Base-by-base conservation (phyloP, 2,329 filamentous ascomycete genomes). In the Diaporthe longicolla region DNA sequence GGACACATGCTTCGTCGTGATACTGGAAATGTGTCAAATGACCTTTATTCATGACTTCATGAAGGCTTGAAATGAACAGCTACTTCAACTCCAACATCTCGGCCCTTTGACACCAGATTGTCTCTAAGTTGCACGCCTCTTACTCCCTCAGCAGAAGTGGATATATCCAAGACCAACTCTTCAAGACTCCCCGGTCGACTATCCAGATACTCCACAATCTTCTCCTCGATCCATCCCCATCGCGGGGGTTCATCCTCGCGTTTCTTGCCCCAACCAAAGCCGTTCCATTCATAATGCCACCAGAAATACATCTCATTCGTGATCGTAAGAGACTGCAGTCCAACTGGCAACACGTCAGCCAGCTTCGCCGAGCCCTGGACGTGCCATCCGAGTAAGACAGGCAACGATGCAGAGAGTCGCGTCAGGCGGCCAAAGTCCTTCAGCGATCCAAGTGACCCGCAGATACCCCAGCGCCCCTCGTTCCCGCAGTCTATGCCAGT, bases 241-340 rank as follows among this genome's bases (percentile, higher is more conserved):
- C 61, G 61, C 19, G 61, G 61, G 9, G n/a, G 17, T 13, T 15
- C 19, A 7, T 48, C 4, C 4, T 29, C 45, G 8, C 43, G 21
- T 7, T n/a, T 17, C 5, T 24, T 50, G 2, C 24, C 43, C 61
- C 61, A 65, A 24, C 48, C 26, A 24, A 50, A 45, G 15, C 43
- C 43, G 26, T 65, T 15, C 61, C 61, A 65, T 8, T 65, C 43
- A 13, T 65, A 65, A 21, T 24, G 61, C 61, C 61, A 65, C 61
- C 61, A 65, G 21, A 50, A 65, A 29, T 10, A 65, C 61, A 65
- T 65, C 17, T 65, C 61, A 35, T 65, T 65, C 21, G 61, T 65
- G 61, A 65, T 65, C 13, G 26, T 65, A 19, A 65, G 35, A 17
- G 29, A 65, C 43, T 13, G 43, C 1, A 65, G n/a, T 10, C 61